Evolutionary conservation across 73 alveolate genomes (phyloP).

Genomic region (Tetrahymena thermophila): DNA sequence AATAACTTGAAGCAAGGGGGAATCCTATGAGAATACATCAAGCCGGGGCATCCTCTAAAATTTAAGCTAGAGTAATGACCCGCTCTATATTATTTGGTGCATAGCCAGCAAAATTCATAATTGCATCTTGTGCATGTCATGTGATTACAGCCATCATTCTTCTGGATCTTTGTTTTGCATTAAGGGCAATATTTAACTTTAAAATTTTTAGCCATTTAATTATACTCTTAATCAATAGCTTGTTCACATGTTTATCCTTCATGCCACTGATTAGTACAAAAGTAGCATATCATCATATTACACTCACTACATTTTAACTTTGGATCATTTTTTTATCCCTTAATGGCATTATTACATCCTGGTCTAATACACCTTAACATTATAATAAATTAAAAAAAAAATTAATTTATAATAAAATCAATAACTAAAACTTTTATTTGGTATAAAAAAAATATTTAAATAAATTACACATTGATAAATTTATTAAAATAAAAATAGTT

Average conservation of each 20-base stretch:
- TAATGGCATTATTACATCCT: conserved; percentile 52
- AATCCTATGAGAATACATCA: conserved; percentile 7
- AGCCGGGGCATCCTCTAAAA: conserved; percentile 62
- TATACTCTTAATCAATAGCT: conserved; percentile 46
- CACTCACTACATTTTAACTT: conserved; percentile 32
- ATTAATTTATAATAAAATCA: not conserved
- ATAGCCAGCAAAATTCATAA: conserved; percentile 89
- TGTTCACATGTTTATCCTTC: conserved; percentile 30
- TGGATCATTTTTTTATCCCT: conserved; percentile 15
- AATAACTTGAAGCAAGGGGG: not conserved
- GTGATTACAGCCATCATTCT: conserved; percentile 89
- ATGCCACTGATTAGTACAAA: conserved; percentile 60
- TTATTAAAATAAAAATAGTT: too few relatives aligned
- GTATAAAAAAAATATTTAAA: too few relatives aligned
- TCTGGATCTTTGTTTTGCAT: conserved; percentile 66
- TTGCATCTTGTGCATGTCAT: conserved; percentile 84
- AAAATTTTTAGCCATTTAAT: conserved; percentile 53
- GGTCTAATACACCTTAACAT: conserved; percentile 51
- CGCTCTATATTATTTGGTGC: conserved; percentile 50
- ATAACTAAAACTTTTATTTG: too few relatives aligned
- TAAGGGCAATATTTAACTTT: conserved; percentile 73
- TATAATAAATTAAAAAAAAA: not conserved
- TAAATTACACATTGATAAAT: too few relatives aligned
- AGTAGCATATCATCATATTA: conserved; percentile 38
- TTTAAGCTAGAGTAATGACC: conserved; percentile 52